phyloP scores from a whole-genome alignment of 1,284 basidiomycete species.

The Cerrena zonata region DNA sequence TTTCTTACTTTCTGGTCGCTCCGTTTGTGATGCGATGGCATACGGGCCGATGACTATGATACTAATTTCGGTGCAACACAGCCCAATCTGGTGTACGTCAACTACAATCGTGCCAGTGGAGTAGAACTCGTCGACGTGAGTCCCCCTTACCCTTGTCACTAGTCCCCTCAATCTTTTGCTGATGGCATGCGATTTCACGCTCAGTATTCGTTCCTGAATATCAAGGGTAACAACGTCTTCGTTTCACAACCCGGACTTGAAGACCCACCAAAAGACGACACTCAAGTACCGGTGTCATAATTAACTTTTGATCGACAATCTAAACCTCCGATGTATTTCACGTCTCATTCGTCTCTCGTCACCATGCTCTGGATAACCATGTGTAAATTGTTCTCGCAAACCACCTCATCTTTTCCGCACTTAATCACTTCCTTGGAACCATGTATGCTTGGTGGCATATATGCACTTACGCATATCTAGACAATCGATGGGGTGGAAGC shows the following conservation, averaged over 20 bases:
- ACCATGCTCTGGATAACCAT: neutral
- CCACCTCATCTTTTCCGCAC: neutral
- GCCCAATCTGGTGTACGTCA: conserved; percentile 6
- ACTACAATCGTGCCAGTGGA: conserved; percentile 4
- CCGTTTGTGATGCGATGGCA: neutral
- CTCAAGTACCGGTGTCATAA: neutral
- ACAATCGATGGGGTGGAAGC: neutral
- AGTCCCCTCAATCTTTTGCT: neutral
- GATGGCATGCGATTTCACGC: neutral
- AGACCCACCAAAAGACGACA: neutral
- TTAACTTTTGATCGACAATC: neutral
- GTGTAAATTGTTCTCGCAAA: neutral
- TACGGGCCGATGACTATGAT: no score
- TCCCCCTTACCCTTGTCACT: no score
- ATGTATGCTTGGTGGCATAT: neutral
- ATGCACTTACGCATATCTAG: neutral
- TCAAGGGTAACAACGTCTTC: conserved; percentile 6
- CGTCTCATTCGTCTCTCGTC: neutral
- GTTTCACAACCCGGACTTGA: neutral
- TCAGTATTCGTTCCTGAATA: conserved; percentile 9
- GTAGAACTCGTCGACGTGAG: conserved; percentile 5
- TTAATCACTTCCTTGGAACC: neutral
- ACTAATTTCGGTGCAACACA: neutral
- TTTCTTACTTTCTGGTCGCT: neutral
- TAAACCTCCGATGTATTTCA: neutral